phyloP scores from a whole-genome alignment of 2,329 filamentous ascomycete species.

The Talaromyces sp. region DNA sequence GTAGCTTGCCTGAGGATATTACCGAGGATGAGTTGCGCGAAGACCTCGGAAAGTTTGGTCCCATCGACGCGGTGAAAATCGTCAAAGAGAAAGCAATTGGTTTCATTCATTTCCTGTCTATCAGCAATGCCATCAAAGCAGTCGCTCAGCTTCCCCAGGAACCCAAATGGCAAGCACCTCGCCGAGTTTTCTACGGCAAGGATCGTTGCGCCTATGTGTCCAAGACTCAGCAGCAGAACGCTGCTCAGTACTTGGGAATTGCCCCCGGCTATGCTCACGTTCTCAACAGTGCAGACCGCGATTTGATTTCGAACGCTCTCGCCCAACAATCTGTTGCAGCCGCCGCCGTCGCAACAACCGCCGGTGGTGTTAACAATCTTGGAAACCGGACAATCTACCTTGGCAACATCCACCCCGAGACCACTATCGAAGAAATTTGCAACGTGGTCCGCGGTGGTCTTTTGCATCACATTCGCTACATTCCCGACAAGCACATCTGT shows the following conservation, averaged over 20 bases:
- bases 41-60: constrained; percentile 91
- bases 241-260: constrained; percentile 95
- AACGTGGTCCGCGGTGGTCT: constrained; percentile 95
- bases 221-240: constrained; percentile 99
- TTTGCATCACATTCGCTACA: constrained; percentile 96
- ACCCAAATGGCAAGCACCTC: constrained; percentile 90
- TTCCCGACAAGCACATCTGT: constrained; percentile 99
- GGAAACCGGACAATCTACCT: constrained; percentile 97
- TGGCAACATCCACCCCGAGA: constrained; percentile 98
- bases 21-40: constrained; percentile 89
- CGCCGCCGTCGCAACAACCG: constrained; percentile 91
- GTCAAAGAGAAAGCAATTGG: constrained; percentile 97
- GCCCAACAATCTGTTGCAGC: constrained; percentile 97
- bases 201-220: constrained; percentile 97
- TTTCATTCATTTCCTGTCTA: constrained; percentile 95
- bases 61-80: constrained; percentile 95
- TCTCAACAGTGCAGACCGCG: constrained; percentile 89
- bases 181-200: constrained; percentile 97
- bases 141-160: constrained; percentile 95
- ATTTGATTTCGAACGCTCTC: constrained; percentile 91
- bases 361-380: constrained; percentile 93
- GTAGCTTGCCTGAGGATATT: constrained; percentile 85
- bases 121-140: constrained; percentile 97
- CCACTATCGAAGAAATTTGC: constrained; percentile 98
- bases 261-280: constrained; percentile 95